These are phyloP conservation scores for Coemansia sp. DNA, from an alignment of 192 early-diverging fungal species.

Conservation along the genomic window DNA sequence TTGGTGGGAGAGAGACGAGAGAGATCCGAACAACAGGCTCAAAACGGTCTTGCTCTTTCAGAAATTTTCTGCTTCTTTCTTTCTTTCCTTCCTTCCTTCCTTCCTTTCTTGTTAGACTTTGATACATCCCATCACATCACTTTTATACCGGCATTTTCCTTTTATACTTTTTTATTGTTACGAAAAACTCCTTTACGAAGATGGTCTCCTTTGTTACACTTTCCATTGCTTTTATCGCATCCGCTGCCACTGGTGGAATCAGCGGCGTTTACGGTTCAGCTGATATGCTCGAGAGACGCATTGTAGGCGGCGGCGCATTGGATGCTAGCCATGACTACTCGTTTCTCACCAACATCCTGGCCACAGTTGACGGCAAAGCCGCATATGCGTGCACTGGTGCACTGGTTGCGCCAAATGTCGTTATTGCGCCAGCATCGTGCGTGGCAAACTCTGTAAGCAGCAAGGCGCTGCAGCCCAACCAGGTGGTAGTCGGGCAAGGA, in stretches of 20 bases:
- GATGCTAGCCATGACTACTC: slow-evolving; percentile 14
- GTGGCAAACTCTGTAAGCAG: slow-evolving; percentile 48
- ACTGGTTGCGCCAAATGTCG: slow-evolving; percentile 35
- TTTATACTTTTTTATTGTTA: slow-evolving; percentile 1
- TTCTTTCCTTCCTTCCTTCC: neutral
- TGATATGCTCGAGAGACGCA: slow-evolving; percentile 28
- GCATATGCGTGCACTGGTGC: slow-evolving; percentile 39
- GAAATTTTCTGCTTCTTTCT: slow-evolving; percentile 1
- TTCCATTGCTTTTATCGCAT: slow-evolving; percentile 27
- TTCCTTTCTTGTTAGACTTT: slow-evolving; percentile 9
- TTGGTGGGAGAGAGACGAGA: neutral
- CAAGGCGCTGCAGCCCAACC: slow-evolving; percentile 33
- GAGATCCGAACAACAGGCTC: neutral
- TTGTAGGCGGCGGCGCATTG: slow-evolving; percentile 29
- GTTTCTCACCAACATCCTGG: slow-evolving; percentile 35
- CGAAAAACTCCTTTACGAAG: slow-evolving; percentile 26
- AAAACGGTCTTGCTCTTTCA: neutral
- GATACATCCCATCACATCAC: neutral
- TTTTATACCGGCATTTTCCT: neutral
- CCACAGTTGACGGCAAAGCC: slow-evolving; percentile 11
- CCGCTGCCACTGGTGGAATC: slow-evolving; percentile 31
- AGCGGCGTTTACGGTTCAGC: slow-evolving; percentile 6
- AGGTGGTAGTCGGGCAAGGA: slow-evolving; percentile 40
- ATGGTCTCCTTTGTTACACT: slow-evolving; percentile 11
- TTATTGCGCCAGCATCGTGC: slow-evolving; percentile 39